Base-by-base conservation (phyloP, 2,329 filamentous ascomycete genomes). In the Trichoderma sp. region DNA sequence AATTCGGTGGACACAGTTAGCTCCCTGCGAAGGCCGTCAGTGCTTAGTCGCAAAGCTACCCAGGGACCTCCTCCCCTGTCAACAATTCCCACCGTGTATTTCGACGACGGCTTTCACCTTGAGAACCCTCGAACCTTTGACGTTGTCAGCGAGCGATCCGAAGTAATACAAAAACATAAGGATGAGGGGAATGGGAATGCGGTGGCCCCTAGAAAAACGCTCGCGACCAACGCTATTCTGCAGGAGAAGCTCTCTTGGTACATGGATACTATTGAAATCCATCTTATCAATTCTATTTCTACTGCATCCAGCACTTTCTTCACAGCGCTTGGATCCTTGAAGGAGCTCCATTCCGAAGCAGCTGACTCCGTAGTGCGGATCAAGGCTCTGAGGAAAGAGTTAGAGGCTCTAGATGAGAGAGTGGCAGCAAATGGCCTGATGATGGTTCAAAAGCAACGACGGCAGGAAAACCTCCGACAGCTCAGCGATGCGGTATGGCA, bases 161-260 rank as follows among this genome's bases (percentile, higher is more conserved):
- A 98, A 78, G 93, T 99, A n/a, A 91, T 98, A n/a, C 87, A 90
- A 51, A 84, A 89, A 71, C 64, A 66, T 30, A 85, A 86, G 28
- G 83, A 81, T 43, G 79, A 80, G 5, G 79, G 83, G 4, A 92
- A 90, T 77, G 89, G 88, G 5, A 83, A 82, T 61, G 81, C 85
- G 0, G 80, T 85, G 26, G 75, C 76, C 2, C 89, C 91, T 10
- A 88, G 95, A 70, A 98, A 97, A 78, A 92, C 93, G 1, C 83
- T 99, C 32, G 95, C 95, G 8, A 97, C 94, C 0, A 99, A 99
- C 80, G 96, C 96, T 0, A 99, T 99, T 69, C 80, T 99, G 43
- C 96, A 99, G 78, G 96, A 99, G 80, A 99, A 99, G 80, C 84
- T 99, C 14, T 98, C 96, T 0, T 99, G 96, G 96, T 99, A 99